Evolutionary conservation across 2,329 filamentous ascomycete genomes (phyloP), one percentile per base, ranked within the genome.

Genomic region (Bipolaris oryzae): DNA sequence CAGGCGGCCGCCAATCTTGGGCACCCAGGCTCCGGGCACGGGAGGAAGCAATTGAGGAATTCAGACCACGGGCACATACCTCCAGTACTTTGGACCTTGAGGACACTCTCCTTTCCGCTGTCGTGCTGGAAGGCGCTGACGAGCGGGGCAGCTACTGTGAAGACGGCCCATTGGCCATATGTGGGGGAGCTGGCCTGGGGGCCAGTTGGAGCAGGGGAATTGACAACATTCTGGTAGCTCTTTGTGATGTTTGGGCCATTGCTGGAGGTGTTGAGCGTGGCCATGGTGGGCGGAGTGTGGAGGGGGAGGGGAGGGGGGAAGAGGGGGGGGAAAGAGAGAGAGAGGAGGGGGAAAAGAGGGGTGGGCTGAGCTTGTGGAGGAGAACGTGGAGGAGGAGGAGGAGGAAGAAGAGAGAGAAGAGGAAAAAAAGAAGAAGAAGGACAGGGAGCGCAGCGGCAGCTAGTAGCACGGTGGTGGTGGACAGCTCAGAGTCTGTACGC

Each of bases 11-110:
- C 39, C 47, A 48, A 38, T 28, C 13, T 16, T 39, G 48, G 16
- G 31, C 11, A 25, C 18, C 6, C 28, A 15, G 35, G 20, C 13
- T 42, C 18, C 25, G 7, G 28, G 16, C 25, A 33, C 15, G 13
- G 25, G 10, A 20, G 18, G 25, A 13, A 21, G 49, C 53, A 23
- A 61, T 62, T 62, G 58, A 25, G 42, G 6, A 35, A 21, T 21
- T 25, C 34, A 25, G 20, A 35, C 7, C 16, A 15, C 46, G 15
- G 44, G n/a, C n/a, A 70, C 72, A 78, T 77, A 94, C 91, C 90
- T 81, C 93, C 94, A 46, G 91, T 96, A 73, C 84, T 88, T 76
- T 98, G 92, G 49, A 99, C 94, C 79, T 97, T 98, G 66, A 99
- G 81, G 1, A 97, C 86, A 76, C 94, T 98, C 79, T 98, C 94